A percentile compares a stretch with the other conserved stretches of the same genome.
Conservation (phyloP, 2,329 filamentous ascomycete species). For the Claviceps cyperi region DNA sequence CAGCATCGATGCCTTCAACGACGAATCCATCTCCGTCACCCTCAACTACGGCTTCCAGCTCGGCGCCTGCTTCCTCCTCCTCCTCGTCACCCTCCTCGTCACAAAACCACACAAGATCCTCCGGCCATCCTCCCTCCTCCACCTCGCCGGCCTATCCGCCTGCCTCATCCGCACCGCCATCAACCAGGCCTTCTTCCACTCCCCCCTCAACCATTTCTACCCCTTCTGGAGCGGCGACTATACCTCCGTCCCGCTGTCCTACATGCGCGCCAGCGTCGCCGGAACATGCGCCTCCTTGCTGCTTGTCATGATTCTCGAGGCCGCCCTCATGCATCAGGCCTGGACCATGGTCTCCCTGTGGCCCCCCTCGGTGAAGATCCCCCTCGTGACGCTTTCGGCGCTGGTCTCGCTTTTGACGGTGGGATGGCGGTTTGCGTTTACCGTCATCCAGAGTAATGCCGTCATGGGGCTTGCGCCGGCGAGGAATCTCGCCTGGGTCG, state of each 20-base stretch:
- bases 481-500: constrained; percentile 20
- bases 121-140: constrained; percentile 51
- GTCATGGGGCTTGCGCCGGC: constrained; percentile 15
- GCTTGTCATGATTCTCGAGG: constrained; percentile 30
- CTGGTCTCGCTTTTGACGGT: constrained; percentile 20
- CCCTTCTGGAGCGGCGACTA: constrained; percentile 41
- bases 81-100: constrained; percentile 51
- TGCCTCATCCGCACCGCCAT: constrained; percentile 46
- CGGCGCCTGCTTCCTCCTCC: constrained; percentile 50
- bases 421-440: constrained; percentile 19
- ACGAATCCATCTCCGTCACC: constrained; percentile 20
- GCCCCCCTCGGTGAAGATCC: constrained; percentile 21
- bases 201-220: constrained; percentile 48
- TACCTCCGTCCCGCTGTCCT: constrained; percentile 26
- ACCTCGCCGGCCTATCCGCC: constrained; percentile 43
- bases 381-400: constrained; percentile 18
- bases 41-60: constrained; percentile 60
- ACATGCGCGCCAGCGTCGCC: constrained; percentile 23
- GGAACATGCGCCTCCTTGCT: constrained; percentile 28
- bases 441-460: constrained; percentile 22
- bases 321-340: constrained; percentile 35
- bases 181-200: constrained; percentile 43
- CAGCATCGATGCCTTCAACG: constrained; percentile 18
- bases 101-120: constrained; percentile 51
- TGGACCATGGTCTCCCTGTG: constrained; percentile 38